A percentile compares a stretch with the other conserved stretches of the same genome.
Conservation (phyloP, 2,329 filamentous ascomycete genomes). For the Trichoderma sp. region DNA sequence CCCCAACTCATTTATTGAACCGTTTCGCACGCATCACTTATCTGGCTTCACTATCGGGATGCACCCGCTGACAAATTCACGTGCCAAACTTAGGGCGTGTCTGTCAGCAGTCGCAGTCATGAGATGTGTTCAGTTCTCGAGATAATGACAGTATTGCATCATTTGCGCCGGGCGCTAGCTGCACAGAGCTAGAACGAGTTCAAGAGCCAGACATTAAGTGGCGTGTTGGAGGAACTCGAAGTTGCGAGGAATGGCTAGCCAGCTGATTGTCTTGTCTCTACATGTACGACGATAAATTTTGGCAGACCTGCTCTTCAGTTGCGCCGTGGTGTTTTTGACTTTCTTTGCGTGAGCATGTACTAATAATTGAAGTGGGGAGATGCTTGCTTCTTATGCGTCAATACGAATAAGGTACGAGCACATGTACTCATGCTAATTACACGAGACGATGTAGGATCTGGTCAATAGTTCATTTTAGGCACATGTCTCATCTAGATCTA, state of each 20-base stretch:
- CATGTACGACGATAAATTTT: too few relatives aligned
- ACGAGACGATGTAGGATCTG: too few relatives aligned
- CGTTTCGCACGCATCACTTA: background rate
- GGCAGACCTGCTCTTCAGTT: background rate
- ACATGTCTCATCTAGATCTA: background rate
- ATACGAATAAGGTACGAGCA: background rate
- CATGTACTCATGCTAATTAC: background rate
- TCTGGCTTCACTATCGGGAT: background rate
- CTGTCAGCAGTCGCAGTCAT: constrained; percentile 14
- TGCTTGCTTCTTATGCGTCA: background rate
- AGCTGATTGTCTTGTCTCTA: background rate
- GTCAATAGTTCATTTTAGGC: too few relatives aligned
- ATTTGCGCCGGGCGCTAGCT: constrained; percentile 12
- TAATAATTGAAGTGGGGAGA: background rate
- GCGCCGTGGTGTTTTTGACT: background rate
- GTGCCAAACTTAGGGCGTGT: background rate
- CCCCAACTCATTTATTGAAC: background rate
- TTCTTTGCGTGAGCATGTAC: background rate
- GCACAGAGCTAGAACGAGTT: background rate
- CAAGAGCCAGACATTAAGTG: background rate
- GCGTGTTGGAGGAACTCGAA: too few relatives aligned
- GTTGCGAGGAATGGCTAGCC: background rate
- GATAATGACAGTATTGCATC: background rate
- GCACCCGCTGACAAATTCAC: constrained; percentile 24
- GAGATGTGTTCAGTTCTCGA: constrained; percentile 8